phyloP scores from a whole-genome alignment of 345 rosid genomes.

The Stellera chamaejasme region DNA sequence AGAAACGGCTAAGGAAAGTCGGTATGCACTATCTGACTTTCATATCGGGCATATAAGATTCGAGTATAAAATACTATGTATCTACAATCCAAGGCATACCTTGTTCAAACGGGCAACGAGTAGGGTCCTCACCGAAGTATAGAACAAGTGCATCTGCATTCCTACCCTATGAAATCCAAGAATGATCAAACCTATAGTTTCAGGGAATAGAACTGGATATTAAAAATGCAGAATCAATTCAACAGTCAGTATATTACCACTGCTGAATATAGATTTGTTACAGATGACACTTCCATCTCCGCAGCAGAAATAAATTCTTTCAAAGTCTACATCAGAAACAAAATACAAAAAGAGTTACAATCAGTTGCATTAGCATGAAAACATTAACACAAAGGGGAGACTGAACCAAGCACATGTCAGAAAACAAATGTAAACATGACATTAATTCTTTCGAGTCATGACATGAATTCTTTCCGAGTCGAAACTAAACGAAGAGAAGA shows the following conservation, averaged over 20 bases:
- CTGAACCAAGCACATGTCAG: no score
- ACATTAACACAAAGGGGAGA: no score
- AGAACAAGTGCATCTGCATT: conserved; percentile 96
- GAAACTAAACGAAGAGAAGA: not conserved
- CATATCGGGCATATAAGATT: not conserved
- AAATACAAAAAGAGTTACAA: not conserved
- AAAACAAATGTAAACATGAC: no score
- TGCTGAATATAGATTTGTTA: conserved; percentile 66
- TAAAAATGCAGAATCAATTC: not conserved
- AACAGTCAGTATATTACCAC: conserved; percentile 57
- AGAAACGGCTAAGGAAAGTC: not conserved
- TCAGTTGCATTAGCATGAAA: conserved; percentile 8
- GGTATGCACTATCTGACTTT: not conserved
- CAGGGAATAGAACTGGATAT: no score
- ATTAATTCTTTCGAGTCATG: no score
- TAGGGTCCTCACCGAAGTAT: conserved; percentile 97
- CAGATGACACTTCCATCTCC: conserved; percentile 70
- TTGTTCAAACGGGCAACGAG: conserved; percentile 95
- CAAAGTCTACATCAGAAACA: conserved; percentile 42
- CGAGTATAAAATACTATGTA: not conserved
- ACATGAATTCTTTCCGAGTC: no score
- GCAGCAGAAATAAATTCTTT: conserved; percentile 66
- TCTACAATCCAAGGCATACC: conserved; percentile 30
- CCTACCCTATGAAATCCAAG: conserved; percentile 58
- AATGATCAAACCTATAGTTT: not conserved